Base-by-base conservation (phyloP, 306 rosid genomes). In the Cercis canadensis region DNA sequence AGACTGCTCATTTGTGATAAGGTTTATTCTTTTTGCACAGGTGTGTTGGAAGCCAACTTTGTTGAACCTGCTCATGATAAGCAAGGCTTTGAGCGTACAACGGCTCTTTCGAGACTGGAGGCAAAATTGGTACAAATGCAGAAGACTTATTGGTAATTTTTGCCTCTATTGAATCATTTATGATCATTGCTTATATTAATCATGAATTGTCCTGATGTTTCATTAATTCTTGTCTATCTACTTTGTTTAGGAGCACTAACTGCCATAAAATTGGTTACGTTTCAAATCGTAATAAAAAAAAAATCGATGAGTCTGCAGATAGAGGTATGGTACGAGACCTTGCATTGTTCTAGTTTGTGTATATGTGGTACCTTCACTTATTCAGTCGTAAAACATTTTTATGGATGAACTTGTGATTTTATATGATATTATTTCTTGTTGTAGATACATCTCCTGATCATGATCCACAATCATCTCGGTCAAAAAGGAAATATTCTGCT, bases 31-130 rank as follows among this genome's bases (percentile, higher is more conserved):
- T 17, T 72, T 50, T 74, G 56, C 51, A 67, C 83, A 95, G 99
- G 99, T 62, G 92, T 95, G 2, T 78, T 95, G 83, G 99, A 95
- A 89, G 99, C 99, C 37, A 95, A 91, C 78, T 95, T 95, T 77
- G 97, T 95, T 69, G 99, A 91, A 81, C 99, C 99, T 17, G 99
- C 99, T 47, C 99, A 95, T 74, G 97, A 95, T 79, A 95, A 95
- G 84, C 99, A 91, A 78, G 97, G 99, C 50, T 95, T 95, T 87
- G 99, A 95, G 89, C 96, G 99, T 18, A 95, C 99, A 41, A 85
- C 84, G 53, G 96, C 89, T 66, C 83, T 95, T 59, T 75, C 96
- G 13, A 89, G 96, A 82, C 90, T 95, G 57, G 99, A 95, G 83
- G 53, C 85, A 39, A 80, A 82, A 34, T 72, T 95, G 46, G 11